phyloP scores from a whole-genome alignment of 345 rosid genomes.

The Excoecaria cochinchinensis region DNA sequence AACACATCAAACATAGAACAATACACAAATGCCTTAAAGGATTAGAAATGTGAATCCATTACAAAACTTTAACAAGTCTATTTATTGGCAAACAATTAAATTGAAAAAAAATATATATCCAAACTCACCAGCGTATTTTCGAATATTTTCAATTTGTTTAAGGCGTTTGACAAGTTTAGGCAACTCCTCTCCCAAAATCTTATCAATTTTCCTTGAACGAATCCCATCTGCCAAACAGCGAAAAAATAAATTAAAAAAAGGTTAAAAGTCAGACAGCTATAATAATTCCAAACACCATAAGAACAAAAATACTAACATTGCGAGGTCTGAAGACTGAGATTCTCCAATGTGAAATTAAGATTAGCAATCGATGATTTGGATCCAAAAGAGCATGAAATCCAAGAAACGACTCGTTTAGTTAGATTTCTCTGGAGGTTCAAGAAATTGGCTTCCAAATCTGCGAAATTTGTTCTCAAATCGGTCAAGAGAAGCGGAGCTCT shows the following conservation, averaged over 20 bases:
- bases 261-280: neutral
- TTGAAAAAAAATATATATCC: neutral
- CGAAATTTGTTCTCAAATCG: constrained; percentile 30
- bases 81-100: neutral
- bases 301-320: constrained; percentile 13
- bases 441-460: constrained; percentile 38
- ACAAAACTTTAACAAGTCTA: neutral
- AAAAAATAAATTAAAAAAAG: neutral
- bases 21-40: neutral
- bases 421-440: constrained; percentile 41
- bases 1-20: neutral
- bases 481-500: constrained; percentile 39
- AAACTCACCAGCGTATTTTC: constrained; percentile 51
- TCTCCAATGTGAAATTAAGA: constrained; percentile 37
- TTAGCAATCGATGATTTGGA: constrained; percentile 44
- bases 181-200: constrained; percentile 40
- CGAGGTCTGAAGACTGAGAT: constrained; percentile 40
- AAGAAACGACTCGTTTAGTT: constrained; percentile 51
- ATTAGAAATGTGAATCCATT: neutral
- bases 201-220: constrained; percentile 29
- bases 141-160: constrained; percentile 40
- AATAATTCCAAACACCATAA: neutral
- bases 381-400: constrained; percentile 60
- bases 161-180: constrained; percentile 45
- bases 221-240: constrained; percentile 39